Percentiles rank a stretch among this genome's conserved stretches.
These are phyloP conservation scores for Lyophyllum decastes DNA, from an alignment of 768 basidiomycete species.

Conservation along the genomic window DNA sequence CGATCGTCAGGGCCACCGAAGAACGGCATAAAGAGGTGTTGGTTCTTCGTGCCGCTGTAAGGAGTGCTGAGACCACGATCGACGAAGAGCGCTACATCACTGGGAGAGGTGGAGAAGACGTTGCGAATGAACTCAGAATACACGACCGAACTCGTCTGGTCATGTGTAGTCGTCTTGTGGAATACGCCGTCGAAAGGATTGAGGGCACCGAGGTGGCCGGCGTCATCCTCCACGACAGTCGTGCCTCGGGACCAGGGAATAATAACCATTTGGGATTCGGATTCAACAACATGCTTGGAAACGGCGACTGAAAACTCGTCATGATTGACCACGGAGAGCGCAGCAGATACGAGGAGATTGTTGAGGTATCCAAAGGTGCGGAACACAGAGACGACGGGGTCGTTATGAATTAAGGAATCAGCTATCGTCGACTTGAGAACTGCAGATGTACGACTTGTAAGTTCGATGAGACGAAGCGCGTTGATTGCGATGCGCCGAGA, in stretches of 20 bases:
- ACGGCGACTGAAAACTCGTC: conserved; percentile 75
- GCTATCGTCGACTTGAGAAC: conserved; percentile 81
- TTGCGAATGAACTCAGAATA: conserved; percentile 86
- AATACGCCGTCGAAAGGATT: conserved; percentile 86
- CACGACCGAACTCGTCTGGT: conserved; percentile 53
- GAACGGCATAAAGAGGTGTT: conserved; percentile 86
- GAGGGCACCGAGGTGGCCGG: conserved; percentile 25
- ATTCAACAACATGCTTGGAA: conserved; percentile 54
- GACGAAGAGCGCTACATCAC: conserved; percentile 85
- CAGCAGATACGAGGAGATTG: conserved; percentile 62
- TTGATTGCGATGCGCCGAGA: conserved; percentile 50
- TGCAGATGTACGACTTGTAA: conserved; percentile 86
- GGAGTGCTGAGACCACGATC: conserved; percentile 59
- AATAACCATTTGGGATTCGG: conserved; percentile 72
- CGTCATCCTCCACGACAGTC: conserved; percentile 24
- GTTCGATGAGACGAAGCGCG: conserved; percentile 85
- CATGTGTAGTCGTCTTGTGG: conserved; percentile 46
- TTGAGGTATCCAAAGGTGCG: conserved; percentile 78
- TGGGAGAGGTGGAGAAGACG: conserved; percentile 70
- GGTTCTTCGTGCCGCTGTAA: conserved; percentile 25
- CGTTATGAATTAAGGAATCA: conserved; percentile 66
- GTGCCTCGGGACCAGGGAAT: conserved; percentile 76
- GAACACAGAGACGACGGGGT: conserved; percentile 74
- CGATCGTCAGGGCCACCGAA: conserved; percentile 95
- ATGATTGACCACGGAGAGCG: conserved; percentile 74